phyloP scores from a whole-genome alignment of 73 alveolate species.

The Paramecium tetraurelia region DNA sequence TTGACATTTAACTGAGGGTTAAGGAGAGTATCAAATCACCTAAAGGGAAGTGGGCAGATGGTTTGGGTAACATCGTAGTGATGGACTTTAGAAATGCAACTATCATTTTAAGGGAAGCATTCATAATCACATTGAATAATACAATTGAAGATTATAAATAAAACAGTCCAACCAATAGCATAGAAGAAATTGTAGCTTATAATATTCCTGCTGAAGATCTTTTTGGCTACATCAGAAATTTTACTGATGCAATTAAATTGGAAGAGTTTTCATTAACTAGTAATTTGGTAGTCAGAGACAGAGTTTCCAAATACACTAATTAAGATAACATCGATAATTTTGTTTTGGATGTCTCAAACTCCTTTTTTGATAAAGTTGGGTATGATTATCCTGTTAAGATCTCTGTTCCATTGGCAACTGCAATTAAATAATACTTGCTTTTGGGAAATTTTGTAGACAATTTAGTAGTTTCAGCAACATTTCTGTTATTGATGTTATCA shows the following conservation, averaged over 20 bases:
- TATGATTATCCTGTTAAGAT: constrained; percentile 19
- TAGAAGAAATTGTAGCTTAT: not conserved
- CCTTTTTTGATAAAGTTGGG: not conserved
- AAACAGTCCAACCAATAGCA: not conserved
- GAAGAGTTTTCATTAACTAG: constrained; percentile 44
- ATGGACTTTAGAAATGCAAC: constrained; percentile 26
- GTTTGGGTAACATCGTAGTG: constrained; percentile 3
- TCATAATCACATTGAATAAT: not conserved
- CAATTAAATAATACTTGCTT: constrained; percentile 13
- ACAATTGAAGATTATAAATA: not conserved
- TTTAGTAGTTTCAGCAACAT: constrained; percentile 76
- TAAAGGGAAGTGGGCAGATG: constrained; percentile 60
- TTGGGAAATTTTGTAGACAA: constrained; percentile 73
- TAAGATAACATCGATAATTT: not conserved
- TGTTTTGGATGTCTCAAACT: constrained; percentile 16
- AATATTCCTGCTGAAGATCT: not conserved
- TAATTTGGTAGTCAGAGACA: constrained; percentile 23
- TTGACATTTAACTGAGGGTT: not conserved
- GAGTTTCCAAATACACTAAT: constrained; percentile 42
- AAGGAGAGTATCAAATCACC: not conserved
- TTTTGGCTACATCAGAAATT: not conserved
- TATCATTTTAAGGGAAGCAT: not conserved
- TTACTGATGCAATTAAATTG: not conserved
- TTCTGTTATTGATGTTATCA: constrained; percentile 81
- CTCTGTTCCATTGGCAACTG: constrained; percentile 45